Conservation (phyloP, 176 grass and related monocot species). For the Aegilops bicornis region DNA sequence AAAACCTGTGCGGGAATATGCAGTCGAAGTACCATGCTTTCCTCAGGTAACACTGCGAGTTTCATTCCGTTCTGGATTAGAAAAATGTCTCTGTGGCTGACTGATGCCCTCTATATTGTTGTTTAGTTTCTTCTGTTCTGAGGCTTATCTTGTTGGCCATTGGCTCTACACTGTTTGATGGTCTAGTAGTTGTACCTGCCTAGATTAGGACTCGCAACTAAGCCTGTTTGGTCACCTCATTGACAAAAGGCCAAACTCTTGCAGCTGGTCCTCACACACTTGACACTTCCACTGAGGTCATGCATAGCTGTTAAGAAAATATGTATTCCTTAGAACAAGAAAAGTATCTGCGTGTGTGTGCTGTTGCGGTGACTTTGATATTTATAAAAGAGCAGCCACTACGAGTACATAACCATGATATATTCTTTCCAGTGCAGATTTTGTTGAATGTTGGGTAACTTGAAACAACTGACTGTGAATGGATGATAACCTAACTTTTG, state of each 20-base stretch:
- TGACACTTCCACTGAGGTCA: not conserved
- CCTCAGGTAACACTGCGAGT: conserved; percentile 53
- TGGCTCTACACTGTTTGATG: not conserved
- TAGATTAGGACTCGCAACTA: not conserved
- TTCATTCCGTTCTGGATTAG: not conserved
- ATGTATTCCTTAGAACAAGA: not conserved
- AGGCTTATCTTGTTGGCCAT: conserved; percentile 8
- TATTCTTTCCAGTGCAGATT: not conserved
- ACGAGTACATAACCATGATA: not conserved
- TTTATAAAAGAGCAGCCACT: not conserved
- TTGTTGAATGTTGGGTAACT: not conserved
- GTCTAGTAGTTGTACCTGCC: conserved; percentile 1
- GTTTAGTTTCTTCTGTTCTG: not conserved
- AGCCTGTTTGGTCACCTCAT: not conserved
- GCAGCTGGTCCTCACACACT: not conserved
- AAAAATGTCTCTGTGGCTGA: not conserved
- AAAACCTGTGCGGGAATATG: conserved; percentile 81
- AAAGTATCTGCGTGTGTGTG: not conserved
- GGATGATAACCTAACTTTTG: not conserved
- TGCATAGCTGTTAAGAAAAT: not conserved
- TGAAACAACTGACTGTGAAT: conserved; percentile 14
- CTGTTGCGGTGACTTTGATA: not conserved
- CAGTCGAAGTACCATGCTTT: conserved; percentile 89
- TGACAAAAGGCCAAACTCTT: not conserved
- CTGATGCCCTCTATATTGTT: not conserved